Percentiles rank a stretch among this genome's conserved stretches.
These are phyloP conservation scores for Avena insularis DNA, from an alignment of 176 grass and related monocot genomes.

Conservation along the genomic window DNA sequence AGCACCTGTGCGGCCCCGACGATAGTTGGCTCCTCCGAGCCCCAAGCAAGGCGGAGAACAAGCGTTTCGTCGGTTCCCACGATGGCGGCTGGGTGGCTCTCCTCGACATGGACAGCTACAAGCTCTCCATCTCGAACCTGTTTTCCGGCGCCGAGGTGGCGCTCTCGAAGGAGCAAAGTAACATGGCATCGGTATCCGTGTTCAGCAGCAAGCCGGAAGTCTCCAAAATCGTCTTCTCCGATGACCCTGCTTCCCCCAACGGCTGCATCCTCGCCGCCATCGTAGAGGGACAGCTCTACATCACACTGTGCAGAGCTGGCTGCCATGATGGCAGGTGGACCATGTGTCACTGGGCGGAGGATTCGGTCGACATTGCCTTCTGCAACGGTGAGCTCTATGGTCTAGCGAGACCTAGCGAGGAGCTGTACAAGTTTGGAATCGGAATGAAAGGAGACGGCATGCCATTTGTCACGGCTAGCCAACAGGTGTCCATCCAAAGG, in stretches of 20 bases:
- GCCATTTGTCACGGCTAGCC: background rate
- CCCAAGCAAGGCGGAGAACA: background rate
- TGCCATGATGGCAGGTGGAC: background rate
- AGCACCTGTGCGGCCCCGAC: background rate
- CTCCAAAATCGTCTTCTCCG: background rate
- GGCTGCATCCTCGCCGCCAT: background rate
- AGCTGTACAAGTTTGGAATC: background rate
- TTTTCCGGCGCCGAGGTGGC: background rate
- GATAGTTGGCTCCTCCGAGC: background rate
- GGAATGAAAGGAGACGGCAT: background rate
- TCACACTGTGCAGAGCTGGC: background rate
- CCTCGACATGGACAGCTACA: background rate
- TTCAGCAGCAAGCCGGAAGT: too few relatives aligned
- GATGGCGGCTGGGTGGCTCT: background rate
- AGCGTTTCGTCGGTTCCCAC: background rate
- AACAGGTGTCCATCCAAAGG: background rate
- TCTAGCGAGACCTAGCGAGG: background rate
- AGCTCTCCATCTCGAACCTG: background rate
- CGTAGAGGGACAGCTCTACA: too few relatives aligned
- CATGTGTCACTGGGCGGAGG: too few relatives aligned
- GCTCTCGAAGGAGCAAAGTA: background rate
- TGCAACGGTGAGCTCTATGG: background rate
- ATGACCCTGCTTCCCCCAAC: background rate
- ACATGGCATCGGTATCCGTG: too few relatives aligned
- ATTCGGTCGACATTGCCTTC: background rate